Percentiles rank a stretch among this genome's conserved stretches.
phyloP scores from a whole-genome alignment of 768 basidiomycete species.

The Amanita rimosa region DNA sequence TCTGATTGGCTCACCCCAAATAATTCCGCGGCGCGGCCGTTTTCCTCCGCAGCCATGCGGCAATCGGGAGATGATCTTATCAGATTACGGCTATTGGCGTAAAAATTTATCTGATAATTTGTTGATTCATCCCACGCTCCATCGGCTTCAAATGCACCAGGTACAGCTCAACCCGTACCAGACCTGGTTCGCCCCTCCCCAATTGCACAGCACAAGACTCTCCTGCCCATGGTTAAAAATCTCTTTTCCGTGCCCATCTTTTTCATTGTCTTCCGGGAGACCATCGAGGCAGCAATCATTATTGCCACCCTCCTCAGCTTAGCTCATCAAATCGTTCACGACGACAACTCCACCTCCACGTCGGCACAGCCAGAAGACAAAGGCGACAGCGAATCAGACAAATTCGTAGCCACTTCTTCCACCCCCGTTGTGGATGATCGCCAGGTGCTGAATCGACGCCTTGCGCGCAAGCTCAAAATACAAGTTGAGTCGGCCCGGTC shows the following conservation, averaged over 20 bases:
- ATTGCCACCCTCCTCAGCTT: conserved; percentile 85
- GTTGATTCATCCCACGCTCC: conserved; percentile 7
- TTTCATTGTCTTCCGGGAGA: conserved; percentile 95
- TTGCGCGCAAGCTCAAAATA: conserved; percentile 59
- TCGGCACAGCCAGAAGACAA: conserved; percentile 6
- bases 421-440: neutral
- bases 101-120: conserved; percentile 7
- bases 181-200: no score
- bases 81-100: conserved; percentile 19
- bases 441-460: conserved; percentile 16
- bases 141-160: neutral
- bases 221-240: conserved; percentile 45
- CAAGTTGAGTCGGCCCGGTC: conserved; percentile 29
- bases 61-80: conserved; percentile 16
- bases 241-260: conserved; percentile 89
- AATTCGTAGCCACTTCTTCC: conserved; percentile 3
- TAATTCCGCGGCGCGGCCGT: neutral
- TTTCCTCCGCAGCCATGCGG: no score
- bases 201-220: no score
- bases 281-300: conserved; percentile 88
- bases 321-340: conserved; percentile 71
- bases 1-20: neutral
- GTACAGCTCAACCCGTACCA: no score
- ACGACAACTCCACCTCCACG: conserved; percentile 16
- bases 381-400: conserved; percentile 12